phyloP scores from a whole-genome alignment of 164 flowering plant species.

The Houttuynia cordata region DNA sequence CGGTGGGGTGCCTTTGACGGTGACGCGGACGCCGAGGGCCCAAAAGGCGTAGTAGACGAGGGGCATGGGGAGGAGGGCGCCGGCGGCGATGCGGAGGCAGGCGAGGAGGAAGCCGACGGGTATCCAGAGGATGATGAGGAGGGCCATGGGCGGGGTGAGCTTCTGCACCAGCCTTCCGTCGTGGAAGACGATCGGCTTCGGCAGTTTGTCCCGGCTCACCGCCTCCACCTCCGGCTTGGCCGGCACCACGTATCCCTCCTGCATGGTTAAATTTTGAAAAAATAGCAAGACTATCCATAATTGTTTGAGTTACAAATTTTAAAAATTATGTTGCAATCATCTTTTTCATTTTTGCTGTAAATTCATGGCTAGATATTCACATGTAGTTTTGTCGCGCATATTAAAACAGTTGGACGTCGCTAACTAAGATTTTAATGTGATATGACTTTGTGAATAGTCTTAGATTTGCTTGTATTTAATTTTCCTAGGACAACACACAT shows the following conservation, averaged over 20 bases:
- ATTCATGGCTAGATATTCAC: too few species aligned
- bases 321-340: too few species aligned
- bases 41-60: constrained; percentile 35
- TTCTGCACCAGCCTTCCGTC: constrained; percentile 74
- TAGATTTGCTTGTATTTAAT: too few species aligned
- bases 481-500: too few species aligned
- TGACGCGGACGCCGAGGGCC: constrained; percentile 48
- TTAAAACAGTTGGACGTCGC: too few species aligned
- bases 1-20: constrained; percentile 46
- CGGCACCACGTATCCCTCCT: constrained; percentile 32
- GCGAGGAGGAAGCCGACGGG: constrained; percentile 56
- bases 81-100: constrained; percentile 38
- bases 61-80: constrained; percentile 45
- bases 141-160: constrained; percentile 56
- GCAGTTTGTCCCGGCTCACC: constrained; percentile 22
- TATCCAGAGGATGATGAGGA: constrained; percentile 63
- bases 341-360: too few species aligned
- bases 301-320: too few species aligned
- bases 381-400: too few species aligned
- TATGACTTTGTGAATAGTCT: too few species aligned
- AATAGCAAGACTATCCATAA: not conserved
- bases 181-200: constrained; percentile 61
- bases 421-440: too few species aligned
- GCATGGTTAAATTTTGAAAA: too few species aligned
- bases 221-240: constrained; percentile 22